Evolutionary conservation across 2,329 filamentous ascomycete genomes (phyloP).

Genomic region (Cytospora schulzeri): DNA sequence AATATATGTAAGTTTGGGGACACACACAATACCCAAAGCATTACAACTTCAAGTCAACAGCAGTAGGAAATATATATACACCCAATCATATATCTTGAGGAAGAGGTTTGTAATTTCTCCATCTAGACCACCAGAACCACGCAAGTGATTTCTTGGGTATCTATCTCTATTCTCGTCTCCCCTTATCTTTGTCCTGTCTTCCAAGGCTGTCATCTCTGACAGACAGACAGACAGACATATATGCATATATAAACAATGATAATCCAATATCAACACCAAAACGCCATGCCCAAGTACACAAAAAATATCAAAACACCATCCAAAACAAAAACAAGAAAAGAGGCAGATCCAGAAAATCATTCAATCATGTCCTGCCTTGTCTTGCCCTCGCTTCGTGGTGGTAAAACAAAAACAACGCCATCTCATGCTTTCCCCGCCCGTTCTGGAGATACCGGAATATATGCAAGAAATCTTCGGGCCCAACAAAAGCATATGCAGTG

Average conservation of each 20-base stretch:
- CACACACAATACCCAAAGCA: no score
- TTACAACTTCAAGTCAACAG: background rate
- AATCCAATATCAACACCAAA: background rate
- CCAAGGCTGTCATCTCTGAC: no score
- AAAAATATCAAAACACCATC: no score
- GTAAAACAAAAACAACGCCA: no score
- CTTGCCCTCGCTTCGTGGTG: background rate
- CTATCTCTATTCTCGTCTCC: no score
- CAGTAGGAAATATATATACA: background rate
- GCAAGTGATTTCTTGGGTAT: background rate
- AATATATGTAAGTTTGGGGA: no score
- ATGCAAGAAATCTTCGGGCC: background rate
- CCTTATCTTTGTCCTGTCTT: background rate
- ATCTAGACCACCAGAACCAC: background rate
- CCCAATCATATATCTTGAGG: background rate
- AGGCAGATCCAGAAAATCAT: background rate
- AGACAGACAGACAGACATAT: background rate
- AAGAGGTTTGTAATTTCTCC: background rate
- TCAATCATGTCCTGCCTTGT: background rate
- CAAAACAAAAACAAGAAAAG: background rate
- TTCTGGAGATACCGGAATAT: background rate
- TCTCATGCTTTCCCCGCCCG: background rate
- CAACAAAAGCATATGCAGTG: background rate
- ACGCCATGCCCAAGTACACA: background rate
- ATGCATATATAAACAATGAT: background rate